These are phyloP conservation scores for Peniophora sp. DNA, from an alignment of 1,284 basidiomycete genomes.

Conservation along the genomic window DNA sequence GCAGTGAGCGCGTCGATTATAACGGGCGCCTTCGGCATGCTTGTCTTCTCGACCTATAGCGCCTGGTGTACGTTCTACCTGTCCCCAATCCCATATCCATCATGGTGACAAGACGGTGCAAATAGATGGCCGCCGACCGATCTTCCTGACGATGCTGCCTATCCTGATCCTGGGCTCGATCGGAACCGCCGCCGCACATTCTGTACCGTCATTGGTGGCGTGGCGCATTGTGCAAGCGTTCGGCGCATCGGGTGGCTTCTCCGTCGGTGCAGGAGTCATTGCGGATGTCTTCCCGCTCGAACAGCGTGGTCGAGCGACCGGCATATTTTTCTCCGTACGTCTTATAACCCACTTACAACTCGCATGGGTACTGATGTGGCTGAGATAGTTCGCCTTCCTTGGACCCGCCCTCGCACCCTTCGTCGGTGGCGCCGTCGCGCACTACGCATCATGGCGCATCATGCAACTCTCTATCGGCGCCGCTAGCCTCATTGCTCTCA, in stretches of 20 bases:
- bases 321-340: slow-evolving; percentile 49
- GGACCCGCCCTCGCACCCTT: slow-evolving; percentile 28
- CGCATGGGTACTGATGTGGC: not conserved
- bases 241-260: slow-evolving; percentile 38
- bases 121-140: slow-evolving; percentile 56
- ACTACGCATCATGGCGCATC: slow-evolving; percentile 62
- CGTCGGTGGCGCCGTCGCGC: slow-evolving; percentile 33
- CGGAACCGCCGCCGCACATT: slow-evolving; percentile 44
- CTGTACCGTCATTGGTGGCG: slow-evolving; percentile 42
- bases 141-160: slow-evolving; percentile 57
- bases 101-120: too few relatives aligned
- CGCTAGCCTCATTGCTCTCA: slow-evolving; percentile 19
- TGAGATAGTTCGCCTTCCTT: slow-evolving; percentile 19
- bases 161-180: slow-evolving; percentile 52
- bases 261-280: slow-evolving; percentile 55
- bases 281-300: slow-evolving; percentile 59
- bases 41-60: slow-evolving; percentile 47
- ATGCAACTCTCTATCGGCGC: slow-evolving; percentile 47
- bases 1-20: slow-evolving; percentile 39
- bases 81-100: not conserved
- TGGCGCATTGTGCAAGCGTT: slow-evolving; percentile 61
- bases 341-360: not conserved
- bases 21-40: slow-evolving; percentile 29
- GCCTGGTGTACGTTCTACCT: slow-evolving; percentile 36
- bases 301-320: slow-evolving; percentile 56